These are phyloP conservation scores for Hysterium pulicare DNA, from an alignment of 2,329 filamentous ascomycete species.

Conservation along the genomic window DNA sequence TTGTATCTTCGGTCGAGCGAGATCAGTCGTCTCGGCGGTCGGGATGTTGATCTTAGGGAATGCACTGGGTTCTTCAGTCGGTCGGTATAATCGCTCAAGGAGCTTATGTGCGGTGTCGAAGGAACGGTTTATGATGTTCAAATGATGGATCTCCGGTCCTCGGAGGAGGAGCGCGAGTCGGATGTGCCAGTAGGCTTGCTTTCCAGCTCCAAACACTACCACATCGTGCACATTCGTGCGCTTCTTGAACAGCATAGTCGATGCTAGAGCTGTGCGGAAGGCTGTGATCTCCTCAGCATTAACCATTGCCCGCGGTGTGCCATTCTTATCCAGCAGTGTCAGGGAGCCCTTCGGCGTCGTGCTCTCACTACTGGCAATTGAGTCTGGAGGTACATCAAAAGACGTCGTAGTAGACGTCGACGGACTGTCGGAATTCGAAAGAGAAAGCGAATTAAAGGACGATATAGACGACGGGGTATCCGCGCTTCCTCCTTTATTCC, in stretches of 20 bases:
- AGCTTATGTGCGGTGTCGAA: constrained; percentile 58
- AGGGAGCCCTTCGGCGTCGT: constrained; percentile 56
- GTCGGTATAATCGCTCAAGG: constrained; percentile 54
- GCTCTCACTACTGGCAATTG: constrained; percentile 21
- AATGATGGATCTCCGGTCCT: constrained; percentile 65
- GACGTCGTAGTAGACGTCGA: constrained; percentile 22
- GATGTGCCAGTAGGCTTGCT: constrained; percentile 93
- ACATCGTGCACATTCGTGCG: constrained; percentile 71
- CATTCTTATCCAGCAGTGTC: constrained; percentile 56
- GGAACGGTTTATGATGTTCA: constrained; percentile 78
- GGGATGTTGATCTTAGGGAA: constrained; percentile 13
- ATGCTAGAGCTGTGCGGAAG: constrained; percentile 64
- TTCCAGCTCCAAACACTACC: constrained; percentile 81
- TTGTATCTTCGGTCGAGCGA: constrained; percentile 57
- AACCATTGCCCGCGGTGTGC: constrained; percentile 59
- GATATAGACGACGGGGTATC: constrained; percentile 11
- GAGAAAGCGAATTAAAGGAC: constrained; percentile 27
- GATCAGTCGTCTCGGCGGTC: constrained; percentile 11
- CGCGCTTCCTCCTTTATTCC: constrained; percentile 4
- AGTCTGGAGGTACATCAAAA: constrained; percentile 17
- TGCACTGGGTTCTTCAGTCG: constrained; percentile 29
- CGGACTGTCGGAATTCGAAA: constrained; percentile 15
- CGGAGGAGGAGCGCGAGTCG: constrained; percentile 75
- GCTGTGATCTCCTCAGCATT: constrained; percentile 67
- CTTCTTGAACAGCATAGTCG: constrained; percentile 58